Base-by-base conservation (phyloP, 768 basidiomycete species). In the Gloeopeniophorella convolvens region DNA sequence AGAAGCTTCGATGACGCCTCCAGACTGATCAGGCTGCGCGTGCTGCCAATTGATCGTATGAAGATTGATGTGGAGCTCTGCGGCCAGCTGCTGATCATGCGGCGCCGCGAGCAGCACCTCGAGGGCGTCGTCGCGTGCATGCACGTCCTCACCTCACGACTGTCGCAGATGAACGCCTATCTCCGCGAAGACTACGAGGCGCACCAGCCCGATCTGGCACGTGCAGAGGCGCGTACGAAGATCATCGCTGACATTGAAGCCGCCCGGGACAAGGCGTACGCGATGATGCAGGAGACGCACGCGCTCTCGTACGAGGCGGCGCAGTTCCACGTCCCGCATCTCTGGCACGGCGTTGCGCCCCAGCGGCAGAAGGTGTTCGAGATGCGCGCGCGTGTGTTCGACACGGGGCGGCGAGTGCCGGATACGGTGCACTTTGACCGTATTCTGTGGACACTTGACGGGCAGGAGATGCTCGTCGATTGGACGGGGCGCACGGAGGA, bases 1-100 rank as follows among this genome's bases (percentile, higher is more conserved):
- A 71, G 83, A 42, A 86, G 85, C 56, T 84, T 83, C 60, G 80
- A 85, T 53, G 81, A 82, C 63, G 60, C 81, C 1, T 60, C 66
- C 24, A 72, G 76, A n/a, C 70, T 81, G 55, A 69, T 66, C 32
- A 68, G 68, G 41, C 62, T 74, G 51, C 69, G 69, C 30, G 67
- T 82, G 10, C 63, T 87, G 35, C 72, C 74, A 3, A 54, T 73
- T 6, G 83, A 88, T 47, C 71, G 76, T 59, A 85, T 90, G 84
- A 76, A 74, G 42, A 78, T 86, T 34, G 88, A 90, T 59, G 88
- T 89, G 31, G 85, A 84, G 59, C 71, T 90, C 13, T 83, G 83
- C 60, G 85, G 83, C 4, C 83, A 89, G 60, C 63, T 85, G 40
- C 69, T 90, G 18, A 75, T 83, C 56, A 78, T 88, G 79, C 69